A percentile compares a stretch with the other conserved stretches of the same genome.
Conservation (phyloP, 2,329 filamentous ascomycete species). For the Fusarium redolens region DNA sequence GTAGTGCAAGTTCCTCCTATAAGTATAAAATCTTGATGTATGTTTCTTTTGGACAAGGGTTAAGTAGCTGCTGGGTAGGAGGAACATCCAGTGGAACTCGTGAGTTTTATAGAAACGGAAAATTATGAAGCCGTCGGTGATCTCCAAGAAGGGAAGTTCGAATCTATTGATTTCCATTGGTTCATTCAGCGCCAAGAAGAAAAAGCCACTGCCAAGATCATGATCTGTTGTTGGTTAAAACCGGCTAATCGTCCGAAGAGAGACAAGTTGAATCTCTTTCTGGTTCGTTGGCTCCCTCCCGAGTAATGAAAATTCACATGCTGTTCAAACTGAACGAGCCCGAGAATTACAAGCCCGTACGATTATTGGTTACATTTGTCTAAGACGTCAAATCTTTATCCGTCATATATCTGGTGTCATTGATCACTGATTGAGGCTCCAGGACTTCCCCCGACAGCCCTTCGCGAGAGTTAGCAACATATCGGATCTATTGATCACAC, state of each 20-base stretch:
- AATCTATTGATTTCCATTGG: background rate
- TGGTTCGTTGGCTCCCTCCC: background rate
- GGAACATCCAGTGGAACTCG: fast-evolving
- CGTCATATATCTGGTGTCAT: no score
- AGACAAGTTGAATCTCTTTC: background rate
- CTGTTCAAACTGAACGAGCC: fast-evolving
- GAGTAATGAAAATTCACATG: background rate
- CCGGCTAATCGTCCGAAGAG: background rate
- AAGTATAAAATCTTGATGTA: no score
- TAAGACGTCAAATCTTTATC: background rate
- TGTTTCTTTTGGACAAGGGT: no score
- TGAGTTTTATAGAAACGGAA: background rate
- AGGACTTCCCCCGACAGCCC: background rate
- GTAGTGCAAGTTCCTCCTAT: no score
- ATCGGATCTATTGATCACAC: no score
- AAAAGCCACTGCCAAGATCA: background rate
- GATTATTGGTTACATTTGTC: fast-evolving
- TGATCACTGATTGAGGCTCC: background rate
- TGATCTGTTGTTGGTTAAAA: background rate
- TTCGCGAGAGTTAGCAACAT: background rate
- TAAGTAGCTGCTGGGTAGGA: background rate
- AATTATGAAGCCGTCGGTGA: background rate
- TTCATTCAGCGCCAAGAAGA: background rate
- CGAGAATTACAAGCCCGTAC: no score
- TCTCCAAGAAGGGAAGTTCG: background rate